A percentile compares a stretch with the other conserved stretches of the same genome.
These are phyloP conservation scores for Penicillium cinerascens DNA, from an alignment of 495 filamentous ascomycete genomes.

Conservation along the genomic window DNA sequence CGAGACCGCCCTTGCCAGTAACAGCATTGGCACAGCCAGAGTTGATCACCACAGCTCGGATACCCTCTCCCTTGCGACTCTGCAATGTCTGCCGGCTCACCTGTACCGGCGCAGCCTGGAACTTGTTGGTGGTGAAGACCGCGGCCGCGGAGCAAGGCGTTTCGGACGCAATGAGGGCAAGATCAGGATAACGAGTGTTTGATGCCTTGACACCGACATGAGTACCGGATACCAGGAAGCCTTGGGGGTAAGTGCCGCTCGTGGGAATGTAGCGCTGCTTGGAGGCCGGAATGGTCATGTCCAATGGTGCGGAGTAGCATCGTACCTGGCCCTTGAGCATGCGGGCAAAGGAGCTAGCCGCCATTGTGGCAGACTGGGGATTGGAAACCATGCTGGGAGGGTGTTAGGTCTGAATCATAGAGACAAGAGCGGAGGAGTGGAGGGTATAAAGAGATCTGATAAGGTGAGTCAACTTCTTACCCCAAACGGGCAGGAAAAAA, in stretches of 20 bases:
- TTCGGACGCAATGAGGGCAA: conserved; percentile 85
- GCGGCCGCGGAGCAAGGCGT: conserved; percentile 87
- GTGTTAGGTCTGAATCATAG: conserved; percentile 1
- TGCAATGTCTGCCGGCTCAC: conserved; percentile 70
- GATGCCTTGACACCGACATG: conserved; percentile 91
- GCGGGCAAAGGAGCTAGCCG: conserved; percentile 30
- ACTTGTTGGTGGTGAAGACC: conserved; percentile 97
- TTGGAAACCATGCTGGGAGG: conserved; percentile 24
- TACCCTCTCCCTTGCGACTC: conserved; percentile 60
- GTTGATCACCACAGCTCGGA: conserved; percentile 86
- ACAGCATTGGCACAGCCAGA: conserved; percentile 97
- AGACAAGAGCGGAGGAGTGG: background rate
- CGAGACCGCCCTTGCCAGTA: conserved; percentile 84
- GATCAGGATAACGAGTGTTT: conserved; percentile 84
- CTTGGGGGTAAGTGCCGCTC: conserved; percentile 80
- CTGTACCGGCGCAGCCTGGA: conserved; percentile 92
- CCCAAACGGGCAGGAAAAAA: conserved; percentile 17
- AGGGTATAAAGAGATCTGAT: background rate
- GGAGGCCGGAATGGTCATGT: conserved; percentile 61
- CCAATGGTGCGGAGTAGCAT: conserved; percentile 60
- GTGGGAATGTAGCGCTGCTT: conserved; percentile 89
- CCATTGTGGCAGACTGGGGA: conserved; percentile 34
- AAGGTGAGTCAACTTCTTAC: conserved; percentile 9
- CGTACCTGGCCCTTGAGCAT: conserved; percentile 46
- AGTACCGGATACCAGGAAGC: conserved; percentile 81